Percentiles rank a stretch among this genome's conserved stretches.
phyloP scores from a whole-genome alignment of 345 rosid genomes.

The Mercurialis annua region DNA sequence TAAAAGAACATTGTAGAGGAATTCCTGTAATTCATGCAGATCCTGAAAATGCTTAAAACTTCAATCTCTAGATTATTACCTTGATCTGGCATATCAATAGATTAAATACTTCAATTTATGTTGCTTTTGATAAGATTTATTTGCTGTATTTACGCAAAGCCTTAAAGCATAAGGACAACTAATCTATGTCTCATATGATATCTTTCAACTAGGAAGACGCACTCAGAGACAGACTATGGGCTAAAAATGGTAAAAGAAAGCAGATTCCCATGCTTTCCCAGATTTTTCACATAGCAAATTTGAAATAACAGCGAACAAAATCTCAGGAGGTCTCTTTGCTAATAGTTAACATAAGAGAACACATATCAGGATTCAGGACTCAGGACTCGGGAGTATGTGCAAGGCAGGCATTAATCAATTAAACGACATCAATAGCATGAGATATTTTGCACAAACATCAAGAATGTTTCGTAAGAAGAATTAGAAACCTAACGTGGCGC shows the following conservation, averaged over 20 bases:
- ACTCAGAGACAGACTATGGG: background rate
- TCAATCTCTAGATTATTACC: background rate
- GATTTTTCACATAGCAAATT: background rate
- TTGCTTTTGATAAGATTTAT: background rate
- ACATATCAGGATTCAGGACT: background rate
- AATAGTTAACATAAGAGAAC: background rate
- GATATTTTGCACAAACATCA: background rate
- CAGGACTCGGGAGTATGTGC: background rate
- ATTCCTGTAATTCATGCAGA: background rate
- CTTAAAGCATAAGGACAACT: background rate
- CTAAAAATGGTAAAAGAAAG: background rate
- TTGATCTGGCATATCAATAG: background rate
- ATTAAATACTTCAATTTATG: background rate
- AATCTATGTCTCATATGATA: background rate
- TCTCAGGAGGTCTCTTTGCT: background rate
- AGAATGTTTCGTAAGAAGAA: background rate
- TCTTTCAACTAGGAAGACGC: background rate
- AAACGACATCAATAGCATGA: constrained; percentile 1
- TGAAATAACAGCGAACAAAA: background rate
- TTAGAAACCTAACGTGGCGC: constrained; percentile 3
- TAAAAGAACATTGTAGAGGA: background rate
- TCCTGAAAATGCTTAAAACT: background rate
- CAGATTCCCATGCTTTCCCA: background rate
- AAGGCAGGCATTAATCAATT: constrained; percentile 1
- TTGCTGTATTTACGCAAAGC: background rate